phyloP scores from a whole-genome alignment of 306 rosid species.

The Vigna hirtella region DNA sequence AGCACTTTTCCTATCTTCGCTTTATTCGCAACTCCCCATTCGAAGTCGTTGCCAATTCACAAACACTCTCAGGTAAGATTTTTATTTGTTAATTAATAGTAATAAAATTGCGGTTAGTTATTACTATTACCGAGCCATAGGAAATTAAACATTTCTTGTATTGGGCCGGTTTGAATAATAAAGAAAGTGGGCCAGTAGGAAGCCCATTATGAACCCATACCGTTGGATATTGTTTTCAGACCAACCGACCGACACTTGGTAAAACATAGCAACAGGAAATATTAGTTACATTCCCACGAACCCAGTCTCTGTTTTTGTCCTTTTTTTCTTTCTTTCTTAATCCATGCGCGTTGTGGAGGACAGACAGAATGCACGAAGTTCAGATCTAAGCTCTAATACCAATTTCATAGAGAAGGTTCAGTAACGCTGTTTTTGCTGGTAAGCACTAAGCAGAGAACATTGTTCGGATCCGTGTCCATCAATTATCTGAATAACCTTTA shows the following conservation, averaged over 20 bases:
- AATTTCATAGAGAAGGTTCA: slow-evolving; percentile 27
- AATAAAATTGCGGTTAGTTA: neutral
- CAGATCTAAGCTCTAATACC: slow-evolving; percentile 42
- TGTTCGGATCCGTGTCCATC: slow-evolving; percentile 36
- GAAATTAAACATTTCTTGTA: neutral
- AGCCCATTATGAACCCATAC: slow-evolving; percentile 33
- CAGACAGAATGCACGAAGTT: slow-evolving; percentile 33
- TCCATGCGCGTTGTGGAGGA: neutral
- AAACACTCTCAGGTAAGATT: too few species aligned
- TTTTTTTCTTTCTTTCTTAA: neutral
- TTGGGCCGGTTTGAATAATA: slow-evolving; percentile 16
- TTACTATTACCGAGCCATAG: neutral
- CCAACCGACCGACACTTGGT: slow-evolving; percentile 35
- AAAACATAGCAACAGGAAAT: slow-evolving; percentile 35
- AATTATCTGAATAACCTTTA: slow-evolving; percentile 10
- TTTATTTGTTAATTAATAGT: neutral
- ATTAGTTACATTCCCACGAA: slow-evolving; percentile 39
- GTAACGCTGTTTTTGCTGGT: slow-evolving; percentile 31
- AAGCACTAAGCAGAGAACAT: slow-evolving; percentile 25
- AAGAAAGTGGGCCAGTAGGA: neutral
- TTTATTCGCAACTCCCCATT: slow-evolving; percentile 25
- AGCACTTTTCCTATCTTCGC: slow-evolving; percentile 5
- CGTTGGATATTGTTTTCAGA: neutral
- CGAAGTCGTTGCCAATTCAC: neutral
- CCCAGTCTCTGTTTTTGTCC: slow-evolving; percentile 15